Percentiles rank a stretch among this genome's conserved stretches.
These are phyloP conservation scores for Yamadazyma sp. DNA, from an alignment of 1,139 yeast species.

Conservation along the genomic window DNA sequence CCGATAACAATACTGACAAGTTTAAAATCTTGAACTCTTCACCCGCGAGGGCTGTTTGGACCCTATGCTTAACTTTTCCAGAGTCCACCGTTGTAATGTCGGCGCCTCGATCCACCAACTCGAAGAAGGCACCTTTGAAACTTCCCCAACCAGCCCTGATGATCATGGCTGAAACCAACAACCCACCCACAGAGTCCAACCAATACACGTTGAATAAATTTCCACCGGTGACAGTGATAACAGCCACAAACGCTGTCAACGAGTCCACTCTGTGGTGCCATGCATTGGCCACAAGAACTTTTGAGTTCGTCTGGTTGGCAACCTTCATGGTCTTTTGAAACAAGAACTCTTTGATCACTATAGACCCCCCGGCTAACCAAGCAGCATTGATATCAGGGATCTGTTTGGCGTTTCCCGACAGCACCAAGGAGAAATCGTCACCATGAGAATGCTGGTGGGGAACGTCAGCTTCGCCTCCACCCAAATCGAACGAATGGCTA, in stretches of 20 bases:
- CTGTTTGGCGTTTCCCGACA: slow-evolving; percentile 12
- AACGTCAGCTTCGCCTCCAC: slow-evolving; percentile 5
- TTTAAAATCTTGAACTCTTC: slow-evolving; percentile 38
- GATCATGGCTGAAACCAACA: slow-evolving; percentile 77
- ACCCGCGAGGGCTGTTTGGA: slow-evolving; percentile 21
- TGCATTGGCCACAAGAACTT: slow-evolving; percentile 92
- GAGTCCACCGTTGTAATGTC: slow-evolving; percentile 29
- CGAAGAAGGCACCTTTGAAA: slow-evolving; percentile 65
- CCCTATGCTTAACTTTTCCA: slow-evolving; percentile 23
- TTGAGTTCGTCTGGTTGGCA: slow-evolving; percentile 75
- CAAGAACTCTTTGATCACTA: slow-evolving; percentile 81
- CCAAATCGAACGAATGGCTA: slow-evolving; percentile 30
- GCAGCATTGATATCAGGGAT: slow-evolving; percentile 86
- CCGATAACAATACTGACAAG: slow-evolving; percentile 62
- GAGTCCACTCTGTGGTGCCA: slow-evolving; percentile 99
- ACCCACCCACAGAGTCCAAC: slow-evolving; percentile 90
- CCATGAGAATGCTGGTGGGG: slow-evolving; percentile 35
- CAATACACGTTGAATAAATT: slow-evolving; percentile 74
- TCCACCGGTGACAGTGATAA: slow-evolving; percentile 84
- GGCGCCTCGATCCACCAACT: slow-evolving; percentile 66
- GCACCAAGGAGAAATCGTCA: slow-evolving; percentile 1
- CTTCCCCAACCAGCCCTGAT: slow-evolving; percentile 84
- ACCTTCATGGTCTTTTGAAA: slow-evolving; percentile 79
- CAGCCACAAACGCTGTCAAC: slow-evolving; percentile 86
- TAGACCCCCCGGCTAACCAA: slow-evolving; percentile 91